These are phyloP conservation scores for Apophysomyces trapeziformis DNA, from an alignment of 371 early-diverging fungal genomes.

Conservation along the genomic window DNA sequence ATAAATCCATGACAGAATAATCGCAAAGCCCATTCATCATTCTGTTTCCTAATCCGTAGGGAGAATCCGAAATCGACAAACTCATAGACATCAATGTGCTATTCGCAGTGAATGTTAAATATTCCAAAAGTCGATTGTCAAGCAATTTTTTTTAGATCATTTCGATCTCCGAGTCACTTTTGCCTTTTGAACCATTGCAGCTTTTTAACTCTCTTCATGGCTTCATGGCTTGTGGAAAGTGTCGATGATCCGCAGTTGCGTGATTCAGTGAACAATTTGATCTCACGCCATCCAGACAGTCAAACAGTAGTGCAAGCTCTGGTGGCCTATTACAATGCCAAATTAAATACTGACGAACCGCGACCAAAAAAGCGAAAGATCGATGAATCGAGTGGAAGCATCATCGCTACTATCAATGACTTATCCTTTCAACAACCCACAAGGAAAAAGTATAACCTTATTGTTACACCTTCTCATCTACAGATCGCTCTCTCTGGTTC, in stretches of 20 bases:
- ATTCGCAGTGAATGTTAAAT: too few species aligned
- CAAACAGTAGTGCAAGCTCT: conserved; percentile 34
- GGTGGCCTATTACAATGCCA: conserved; percentile 32
- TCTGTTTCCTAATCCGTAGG: too few species aligned
- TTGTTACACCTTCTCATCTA: conserved; percentile 31
- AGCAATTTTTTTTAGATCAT: too few species aligned
- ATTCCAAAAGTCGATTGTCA: too few species aligned
- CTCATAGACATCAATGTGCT: too few species aligned
- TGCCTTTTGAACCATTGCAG: too few species aligned
- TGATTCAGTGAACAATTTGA: conserved; percentile 34
- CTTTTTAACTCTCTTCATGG: conserved; percentile 13
- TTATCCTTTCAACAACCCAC: conserved; percentile 42
- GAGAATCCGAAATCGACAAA: too few species aligned
- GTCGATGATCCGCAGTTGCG: conserved; percentile 39
- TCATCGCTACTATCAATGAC: conserved; percentile 27
- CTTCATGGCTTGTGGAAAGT: conserved; percentile 27
- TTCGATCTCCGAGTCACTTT: too few species aligned
- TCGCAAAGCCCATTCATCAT: too few species aligned
- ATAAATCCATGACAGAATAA: too few species aligned
- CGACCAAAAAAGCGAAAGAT: conserved; percentile 36
- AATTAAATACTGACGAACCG: conserved; percentile 26
- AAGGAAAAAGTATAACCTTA: conserved; percentile 41
- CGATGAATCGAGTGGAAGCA: conserved; percentile 17
- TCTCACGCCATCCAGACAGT: conserved; percentile 34
- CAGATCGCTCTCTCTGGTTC: conserved; percentile 29